Evolutionary conservation across 2,329 filamentous ascomycete genomes (phyloP), one percentile per base, ranked within the genome.

Genomic region (Penicillium capsulatum): DNA sequence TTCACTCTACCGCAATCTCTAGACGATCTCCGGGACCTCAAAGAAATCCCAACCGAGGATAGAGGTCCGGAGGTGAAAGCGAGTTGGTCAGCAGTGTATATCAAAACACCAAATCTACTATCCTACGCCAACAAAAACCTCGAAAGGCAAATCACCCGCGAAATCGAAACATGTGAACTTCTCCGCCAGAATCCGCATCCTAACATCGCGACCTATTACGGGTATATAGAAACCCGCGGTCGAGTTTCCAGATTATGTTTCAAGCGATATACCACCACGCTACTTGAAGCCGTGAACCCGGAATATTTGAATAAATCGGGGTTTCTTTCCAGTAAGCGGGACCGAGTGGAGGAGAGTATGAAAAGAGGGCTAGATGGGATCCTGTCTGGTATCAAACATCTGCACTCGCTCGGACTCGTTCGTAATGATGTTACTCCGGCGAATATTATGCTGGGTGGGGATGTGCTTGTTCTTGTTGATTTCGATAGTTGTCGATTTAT

Each of bases 341-440:
- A 49, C 22, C 32, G 42, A 1, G 45, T 58, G 17, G 42, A 19
- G 14, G 38, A 36, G 26, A 33, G 40, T 31, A 48, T 51, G 7
- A 44, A 36, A 47, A 38, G 13, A 32, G 3, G 43, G 6, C 22
- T 57, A 20, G 31, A 47, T 10, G 53, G 51, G 15, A 34, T 61
- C 41, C n/a, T 47, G 26, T 44, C 34, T n/a, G 54, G 43, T 9
- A 56, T 63, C n/a, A 38, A 51, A 32, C 51, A 63, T 48, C 45
- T 64, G 8, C 55, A 62, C 27, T 53, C 45, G 13, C 44, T 62
- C 22, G 45, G 51, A 9, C 30, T 59, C 34, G 50, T 58, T 10
- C 54, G 63, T 44, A 58, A 59, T 29, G 54, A 64, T 32, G 49
- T 64, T 15, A 63, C 55, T 15, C 57, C 55, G 13, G 36, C 37